Conservation (phyloP, 768 basidiomycete species). For the Xerocomellus dryophilus region DNA sequence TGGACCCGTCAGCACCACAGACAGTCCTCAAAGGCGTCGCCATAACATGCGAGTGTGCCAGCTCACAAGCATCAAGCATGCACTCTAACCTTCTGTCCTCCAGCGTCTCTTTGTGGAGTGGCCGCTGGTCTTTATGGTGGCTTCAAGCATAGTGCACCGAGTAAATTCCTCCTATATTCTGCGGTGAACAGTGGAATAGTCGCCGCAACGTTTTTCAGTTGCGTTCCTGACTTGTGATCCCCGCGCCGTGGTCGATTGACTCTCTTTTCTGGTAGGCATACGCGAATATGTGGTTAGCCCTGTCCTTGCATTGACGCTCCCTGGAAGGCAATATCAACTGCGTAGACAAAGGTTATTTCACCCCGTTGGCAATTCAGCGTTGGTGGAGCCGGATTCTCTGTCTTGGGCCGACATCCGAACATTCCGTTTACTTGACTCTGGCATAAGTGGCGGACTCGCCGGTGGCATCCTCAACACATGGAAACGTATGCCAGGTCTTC, state of each 20-base stretch:
- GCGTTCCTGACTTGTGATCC: constrained; percentile 22
- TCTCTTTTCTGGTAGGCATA: constrained; percentile 44
- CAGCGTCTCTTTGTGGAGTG: constrained; percentile 57
- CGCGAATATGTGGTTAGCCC: constrained; percentile 79
- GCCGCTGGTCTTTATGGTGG: constrained; percentile 45
- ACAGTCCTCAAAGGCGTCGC: constrained; percentile 58
- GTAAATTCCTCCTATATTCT: constrained; percentile 53
- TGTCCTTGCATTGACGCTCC: constrained; percentile 43
- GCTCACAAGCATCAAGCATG: constrained; percentile 8
- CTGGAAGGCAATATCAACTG: constrained; percentile 46
- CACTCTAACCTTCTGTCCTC: constrained; percentile 28
- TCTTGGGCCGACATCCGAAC: constrained; percentile 55
- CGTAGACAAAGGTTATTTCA: constrained; percentile 36
- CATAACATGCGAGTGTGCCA: constrained; percentile 62
- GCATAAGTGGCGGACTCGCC: constrained; percentile 66
- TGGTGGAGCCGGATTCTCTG: constrained; percentile 15
- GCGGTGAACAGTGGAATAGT: constrained; percentile 71
- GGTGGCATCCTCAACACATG: constrained; percentile 58
- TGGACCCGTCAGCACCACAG: constrained; percentile 33
- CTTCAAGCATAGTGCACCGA: constrained; percentile 45
- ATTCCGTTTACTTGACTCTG: constrained; percentile 64
- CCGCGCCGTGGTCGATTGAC: neutral
- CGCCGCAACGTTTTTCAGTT: constrained; percentile 77
- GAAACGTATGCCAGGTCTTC: constrained; percentile 45
- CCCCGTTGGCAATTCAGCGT: constrained; percentile 17